These are phyloP conservation scores for Periconia sp. DNA, from an alignment of 2,329 filamentous ascomycete genomes.

Conservation along the genomic window DNA sequence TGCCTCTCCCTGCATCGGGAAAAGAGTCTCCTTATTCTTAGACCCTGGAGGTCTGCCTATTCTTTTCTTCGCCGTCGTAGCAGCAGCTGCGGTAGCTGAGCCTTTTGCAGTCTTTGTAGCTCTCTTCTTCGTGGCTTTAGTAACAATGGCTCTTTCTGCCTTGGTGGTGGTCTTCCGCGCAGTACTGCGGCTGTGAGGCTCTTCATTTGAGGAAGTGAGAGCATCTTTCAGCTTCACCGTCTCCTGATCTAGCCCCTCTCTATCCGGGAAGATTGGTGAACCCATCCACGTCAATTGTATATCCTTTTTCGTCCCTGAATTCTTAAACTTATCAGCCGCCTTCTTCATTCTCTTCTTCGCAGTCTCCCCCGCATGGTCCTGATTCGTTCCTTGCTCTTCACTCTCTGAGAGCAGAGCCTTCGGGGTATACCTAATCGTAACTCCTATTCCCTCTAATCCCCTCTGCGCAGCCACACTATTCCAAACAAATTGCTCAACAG, in stretches of 20 bases:
- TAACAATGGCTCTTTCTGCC: neutral
- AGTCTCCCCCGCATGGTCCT: slow-evolving; percentile 11
- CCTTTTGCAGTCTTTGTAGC: neutral
- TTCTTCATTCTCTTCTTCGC: slow-evolving; percentile 12
- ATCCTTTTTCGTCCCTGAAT: slow-evolving; percentile 34
- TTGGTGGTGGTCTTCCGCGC: too few relatives aligned
- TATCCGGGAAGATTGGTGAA: slow-evolving; percentile 38
- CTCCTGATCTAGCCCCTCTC: slow-evolving; percentile 26
- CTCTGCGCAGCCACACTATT: slow-evolving; percentile 68
- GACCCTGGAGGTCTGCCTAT: neutral
- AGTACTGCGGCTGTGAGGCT: too few relatives aligned
- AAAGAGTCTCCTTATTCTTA: neutral
- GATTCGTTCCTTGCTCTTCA: slow-evolving; percentile 14
- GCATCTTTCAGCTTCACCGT: slow-evolving; percentile 24
- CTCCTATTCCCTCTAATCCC: slow-evolving; percentile 63
- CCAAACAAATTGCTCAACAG: slow-evolving; percentile 73
- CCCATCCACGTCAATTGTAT: slow-evolving; percentile 48
- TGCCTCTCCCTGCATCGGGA: neutral
- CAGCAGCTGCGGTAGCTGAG: neutral
- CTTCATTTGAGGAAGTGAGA: slow-evolving; percentile 2
- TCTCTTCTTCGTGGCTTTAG: neutral
- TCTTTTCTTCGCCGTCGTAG: neutral
- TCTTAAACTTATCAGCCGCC: slow-evolving; percentile 16
- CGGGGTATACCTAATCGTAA: slow-evolving; percentile 40
- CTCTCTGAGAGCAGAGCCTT: slow-evolving; percentile 14